Conservation (phyloP, 2,329 filamentous ascomycete genomes). For the Aspergillus flavus region DNA sequence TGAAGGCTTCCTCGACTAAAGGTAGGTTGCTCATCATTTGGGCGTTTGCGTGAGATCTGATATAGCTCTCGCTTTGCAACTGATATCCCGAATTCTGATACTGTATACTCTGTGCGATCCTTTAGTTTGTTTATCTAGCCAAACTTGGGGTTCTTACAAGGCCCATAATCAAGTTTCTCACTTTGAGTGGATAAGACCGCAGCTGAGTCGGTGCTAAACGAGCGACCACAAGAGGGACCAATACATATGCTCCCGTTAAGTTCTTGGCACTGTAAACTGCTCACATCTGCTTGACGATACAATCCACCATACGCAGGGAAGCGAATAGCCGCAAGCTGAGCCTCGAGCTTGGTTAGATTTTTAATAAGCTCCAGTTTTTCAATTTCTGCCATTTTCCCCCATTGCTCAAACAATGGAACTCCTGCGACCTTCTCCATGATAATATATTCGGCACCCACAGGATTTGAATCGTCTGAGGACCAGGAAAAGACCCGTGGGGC, state of each 20-base stretch:
- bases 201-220: conserved; percentile 12
- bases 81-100: conserved; percentile 17
- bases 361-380: conserved; percentile 27
- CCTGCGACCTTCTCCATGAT: too few species aligned
- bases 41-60: conserved; percentile 12
- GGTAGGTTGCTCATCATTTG: neutral
- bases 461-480: too few species aligned
- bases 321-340: conserved; percentile 21
- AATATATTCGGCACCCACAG: too few species aligned
- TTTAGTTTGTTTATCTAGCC: too few species aligned
- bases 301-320: conserved; percentile 30
- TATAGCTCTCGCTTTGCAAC: conserved; percentile 21
- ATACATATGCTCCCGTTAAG: conserved; percentile 19
- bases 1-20: conserved; percentile 16
- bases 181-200: neutral
- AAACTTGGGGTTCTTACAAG: conserved; percentile 14
- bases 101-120: conserved; percentile 18
- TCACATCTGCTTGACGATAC: conserved; percentile 22
- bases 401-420: too few species aligned
- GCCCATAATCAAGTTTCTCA: conserved; percentile 13
- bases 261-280: neutral
- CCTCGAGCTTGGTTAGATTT: conserved; percentile 20
- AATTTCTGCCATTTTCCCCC: too few species aligned
- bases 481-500: conserved; percentile 14
- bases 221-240: conserved; percentile 23